A percentile compares a stretch with the other conserved stretches of the same genome.
These are phyloP conservation scores for Selaginella moellendorffii DNA, from an alignment of 75 land plant species.

Conservation along the genomic window DNA sequence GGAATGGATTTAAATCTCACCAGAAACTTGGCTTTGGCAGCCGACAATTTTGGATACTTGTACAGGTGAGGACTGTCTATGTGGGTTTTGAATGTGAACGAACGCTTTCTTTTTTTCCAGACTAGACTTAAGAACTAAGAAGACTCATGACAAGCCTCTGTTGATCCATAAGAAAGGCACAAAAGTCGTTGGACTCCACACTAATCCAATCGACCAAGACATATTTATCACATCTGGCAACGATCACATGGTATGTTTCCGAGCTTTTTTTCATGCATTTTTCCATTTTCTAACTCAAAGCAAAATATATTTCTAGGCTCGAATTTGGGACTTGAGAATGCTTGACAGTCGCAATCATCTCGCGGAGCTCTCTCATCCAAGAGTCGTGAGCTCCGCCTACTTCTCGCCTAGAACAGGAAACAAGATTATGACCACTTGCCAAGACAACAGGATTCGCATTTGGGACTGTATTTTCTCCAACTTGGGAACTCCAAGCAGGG, in stretches of 20 bases:
- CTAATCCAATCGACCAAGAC: slow-evolving; percentile 73
- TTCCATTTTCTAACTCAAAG: no score
- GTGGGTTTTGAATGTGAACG: no score
- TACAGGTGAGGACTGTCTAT: slow-evolving; percentile 46
- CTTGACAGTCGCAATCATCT: slow-evolving; percentile 39
- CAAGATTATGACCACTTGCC: slow-evolving; percentile 87
- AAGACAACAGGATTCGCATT: slow-evolving; percentile 83
- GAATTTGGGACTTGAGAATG: slow-evolving; percentile 76
- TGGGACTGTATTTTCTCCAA: slow-evolving; percentile 87
- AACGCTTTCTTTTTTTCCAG: no score
- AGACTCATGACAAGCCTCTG: slow-evolving; percentile 35
- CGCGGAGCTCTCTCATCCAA: slow-evolving; percentile 43
- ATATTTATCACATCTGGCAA: slow-evolving; percentile 86
- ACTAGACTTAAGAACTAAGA: slow-evolving; percentile 57
- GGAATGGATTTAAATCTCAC: slow-evolving; percentile 66
- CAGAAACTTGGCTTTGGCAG: slow-evolving; percentile 45
- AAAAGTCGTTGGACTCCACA: slow-evolving; percentile 82
- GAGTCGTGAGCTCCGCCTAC: slow-evolving; percentile 92
- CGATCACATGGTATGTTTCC: slow-evolving; percentile 73
- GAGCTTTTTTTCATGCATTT: neutral
- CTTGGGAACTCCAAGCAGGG: slow-evolving; percentile 64
- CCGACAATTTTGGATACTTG: slow-evolving; percentile 82
- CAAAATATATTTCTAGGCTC: slow-evolving; percentile 36
- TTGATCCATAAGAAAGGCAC: slow-evolving; percentile 84
- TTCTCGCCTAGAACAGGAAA: slow-evolving; percentile 75